Evolutionary conservation across 2,329 filamentous ascomycete species (phyloP), one percentile per base, ranked within the genome.

Genomic region (Monosporascus sp.): DNA sequence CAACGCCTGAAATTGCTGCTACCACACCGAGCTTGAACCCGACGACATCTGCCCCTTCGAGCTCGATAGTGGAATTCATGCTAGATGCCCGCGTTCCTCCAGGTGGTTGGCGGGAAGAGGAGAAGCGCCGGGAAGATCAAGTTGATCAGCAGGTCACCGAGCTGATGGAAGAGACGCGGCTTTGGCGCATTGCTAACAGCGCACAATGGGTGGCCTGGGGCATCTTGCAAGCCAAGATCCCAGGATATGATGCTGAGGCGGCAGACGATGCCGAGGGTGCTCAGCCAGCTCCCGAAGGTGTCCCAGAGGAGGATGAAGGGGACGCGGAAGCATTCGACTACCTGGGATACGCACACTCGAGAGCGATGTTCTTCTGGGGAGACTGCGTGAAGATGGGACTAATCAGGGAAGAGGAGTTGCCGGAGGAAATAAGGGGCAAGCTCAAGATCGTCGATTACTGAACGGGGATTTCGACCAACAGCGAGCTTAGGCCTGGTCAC

Each of bases 181-280:
- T 96, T 46, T 99, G 94, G 94, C 84, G 94, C 3, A 77, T 89
- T 0, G 89, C 90, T 39, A 96, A 94, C 72, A 91, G 87, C 37
- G 90, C 90, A 2, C 84, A 89, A 72, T 99, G 94, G 94, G 83
- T 95, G 24, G 89, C 91, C 1, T 99, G 94, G 94, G 94, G 94
- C 24, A 90, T 97, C 57, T 88, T 99, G 50, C 94, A 99, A 72
- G 93, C 94, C 48, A 92, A 94, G 67, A 79, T 96, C 1, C 85
- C 89, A 0, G 89, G 86, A 0, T 77, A 93, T 67, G 82, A 87
- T 18, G 72, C 74, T 17, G 75, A 76, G 37, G 72, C 71, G 15
- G 62, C 60, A 1, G 66, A 60, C 9, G 67, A 69, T 31, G 65
- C 63, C 20, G 60, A 48, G 24, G 65, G 31, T 24, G 51, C 50